Base-by-base conservation (phyloP, 345 rosid species). In the Hibiscus mutabilis region DNA sequence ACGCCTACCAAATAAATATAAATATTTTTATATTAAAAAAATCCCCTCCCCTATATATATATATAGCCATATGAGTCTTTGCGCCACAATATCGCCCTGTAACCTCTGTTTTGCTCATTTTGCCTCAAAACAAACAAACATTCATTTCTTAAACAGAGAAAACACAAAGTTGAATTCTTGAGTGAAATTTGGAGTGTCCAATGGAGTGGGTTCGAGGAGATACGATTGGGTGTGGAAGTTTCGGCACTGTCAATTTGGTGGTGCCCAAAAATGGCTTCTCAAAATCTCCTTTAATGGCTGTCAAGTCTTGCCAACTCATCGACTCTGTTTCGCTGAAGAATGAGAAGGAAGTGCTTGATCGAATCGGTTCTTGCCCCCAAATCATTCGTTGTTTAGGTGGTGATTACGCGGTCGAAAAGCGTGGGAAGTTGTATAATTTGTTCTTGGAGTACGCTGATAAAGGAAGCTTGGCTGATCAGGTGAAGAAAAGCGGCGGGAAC, bases 171-270 rank as follows among this genome's bases (percentile, higher is more conserved):
- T 16, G 9, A 4, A 15, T 24, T 56, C 44, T 44, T 19, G 6
- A 24, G 24, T 27, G 42, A 5, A 63, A 63, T 5, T 40, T 58
- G 22, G 33, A 60, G 68, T 40, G 42, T 74, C 6, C 76, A 31
- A 86, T 87, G 87, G 88, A 84, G 73, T 89, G 93, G 96, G 67
- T 78, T 76, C 82, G 97, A 73, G 96, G 97, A 24, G 87, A 82
- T 24, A 74, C 82, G 22, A 80, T 89, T 61, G 96, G 93, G 6
- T 75, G 66, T 69, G 97, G 97, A 44, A 77, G 89, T 18, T 90
- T 89, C 70, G 86, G 89, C 24, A 79, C 85, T 7, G 87, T 92
- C 15, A 82, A 79, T 78, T 71, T 92, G 21, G 96, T 88, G 4
- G 72, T 70, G 13, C 69, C 82, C 57, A 66, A 14, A 5, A 76